Evolutionary conservation across 176 grass and related monocot genomes (phyloP), one percentile per base, ranked within the genome.

Genomic region (Zoysia japonica): DNA sequence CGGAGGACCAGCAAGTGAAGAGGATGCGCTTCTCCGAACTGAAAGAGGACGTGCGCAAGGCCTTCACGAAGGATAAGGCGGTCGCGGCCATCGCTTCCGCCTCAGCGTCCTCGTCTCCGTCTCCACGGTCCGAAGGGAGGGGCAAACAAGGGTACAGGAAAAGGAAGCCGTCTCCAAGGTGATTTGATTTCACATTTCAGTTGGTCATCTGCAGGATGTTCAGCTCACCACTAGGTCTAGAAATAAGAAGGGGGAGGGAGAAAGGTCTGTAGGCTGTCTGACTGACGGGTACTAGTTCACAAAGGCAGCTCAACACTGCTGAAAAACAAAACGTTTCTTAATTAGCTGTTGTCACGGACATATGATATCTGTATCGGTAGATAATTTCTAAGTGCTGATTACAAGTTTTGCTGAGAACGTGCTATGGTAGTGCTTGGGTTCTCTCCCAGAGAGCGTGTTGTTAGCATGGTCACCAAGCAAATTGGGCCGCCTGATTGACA

Each of bases 21-120:
- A 75, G 79, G 76, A 59, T 67, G 75, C 89, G 83, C 13, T 97
- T 92, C 28, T 95, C 84, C 53, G 92, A 95, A 79, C 84, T 99
- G 41, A 99, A 76, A 88, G 92, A 95, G 28, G 92, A 99, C 14
- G 96, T 99, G 11, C 67, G 69, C 38, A 95, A 88, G 76, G 96
- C 96, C 65, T 99, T 95, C 76, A 89, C 55, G 52, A 95, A 93
- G 87, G 92, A 99, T 72, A 99, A 99, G 82, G 96, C 89, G 0
- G 81, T 74, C 8, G 63, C 65, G 20, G 82, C 84, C 15, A 80
- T 87, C 56, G 77, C 76, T 50, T 89, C 84, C 28, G 28, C 28
- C 2, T 85, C 84, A 11, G 80, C 84, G 3, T 91, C 82, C 2
- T 83, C 79, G 3, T 86, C 89, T 69, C 82, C 83, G 0, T 83